Conservation (phyloP, 345 rosid species). For the Mercurialis annua region DNA sequence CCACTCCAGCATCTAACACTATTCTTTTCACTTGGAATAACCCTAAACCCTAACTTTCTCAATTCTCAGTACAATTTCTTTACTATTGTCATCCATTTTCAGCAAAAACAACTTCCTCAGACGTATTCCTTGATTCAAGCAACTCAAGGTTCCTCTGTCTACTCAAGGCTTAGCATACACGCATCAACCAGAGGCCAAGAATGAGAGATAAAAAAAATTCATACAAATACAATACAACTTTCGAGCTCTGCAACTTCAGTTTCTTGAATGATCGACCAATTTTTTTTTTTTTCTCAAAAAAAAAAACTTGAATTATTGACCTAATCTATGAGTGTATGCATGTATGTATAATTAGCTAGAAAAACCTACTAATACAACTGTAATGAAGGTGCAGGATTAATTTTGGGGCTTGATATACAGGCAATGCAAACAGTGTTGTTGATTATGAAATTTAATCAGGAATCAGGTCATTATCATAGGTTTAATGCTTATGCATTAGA, state of each 20-base stretch:
- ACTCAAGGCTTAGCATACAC: neutral
- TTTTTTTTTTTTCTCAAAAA: too few species aligned
- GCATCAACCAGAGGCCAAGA: too few species aligned
- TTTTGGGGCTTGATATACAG: too few species aligned
- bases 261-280: constrained; percentile 13
- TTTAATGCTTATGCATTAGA: neutral
- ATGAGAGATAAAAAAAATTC: too few species aligned
- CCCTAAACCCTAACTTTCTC: neutral
- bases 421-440: too few species aligned
- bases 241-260: too few species aligned
- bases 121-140: neutral
- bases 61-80: neutral
- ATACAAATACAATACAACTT: too few species aligned
- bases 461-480: neutral
- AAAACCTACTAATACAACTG: too few species aligned
- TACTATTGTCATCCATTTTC: neutral
- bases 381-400: too few species aligned
- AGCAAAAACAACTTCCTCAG: neutral
- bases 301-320: constrained; percentile 13
- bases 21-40: neutral
- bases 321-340: neutral
- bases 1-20: neutral
- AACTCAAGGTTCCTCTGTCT: neutral
- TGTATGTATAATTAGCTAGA: too few species aligned
- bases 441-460: too few species aligned